phyloP scores from a whole-genome alignment of 768 basidiomycete genomes.

The Lactarius hatsudake region DNA sequence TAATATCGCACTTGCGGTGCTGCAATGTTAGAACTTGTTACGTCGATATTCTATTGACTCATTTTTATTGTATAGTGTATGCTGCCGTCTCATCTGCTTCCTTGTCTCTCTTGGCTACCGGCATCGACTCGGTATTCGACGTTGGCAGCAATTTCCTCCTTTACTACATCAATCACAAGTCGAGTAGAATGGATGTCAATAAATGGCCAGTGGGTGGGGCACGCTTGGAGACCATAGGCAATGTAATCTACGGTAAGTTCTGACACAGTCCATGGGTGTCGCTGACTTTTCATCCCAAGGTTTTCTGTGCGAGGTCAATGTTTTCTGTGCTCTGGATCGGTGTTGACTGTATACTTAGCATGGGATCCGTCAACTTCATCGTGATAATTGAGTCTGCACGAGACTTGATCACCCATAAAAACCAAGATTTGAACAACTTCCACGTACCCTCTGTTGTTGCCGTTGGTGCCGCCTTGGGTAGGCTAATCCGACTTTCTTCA shows the following conservation, averaged over 20 bases:
- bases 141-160: constrained; percentile 81
- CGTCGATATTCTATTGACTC: not conserved
- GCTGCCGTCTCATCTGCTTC: constrained; percentile 84
- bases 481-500: constrained; percentile 25
- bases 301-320: constrained; percentile 39
- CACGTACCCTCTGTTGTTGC: constrained; percentile 82
- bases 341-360: constrained; percentile 44
- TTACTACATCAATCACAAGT: constrained; percentile 74
- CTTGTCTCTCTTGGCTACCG: constrained; percentile 84
- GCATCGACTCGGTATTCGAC: constrained; percentile 85
- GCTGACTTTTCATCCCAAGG: constrained; percentile 37
- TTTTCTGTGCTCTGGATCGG: not conserved
- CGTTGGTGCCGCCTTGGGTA: constrained; percentile 80
- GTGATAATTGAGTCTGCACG: constrained; percentile 86
- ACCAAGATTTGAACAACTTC: constrained; percentile 56
- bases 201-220: constrained; percentile 93
- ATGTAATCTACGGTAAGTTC: constrained; percentile 71
- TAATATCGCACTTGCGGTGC: constrained; percentile 67
- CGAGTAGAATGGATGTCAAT: constrained; percentile 65
- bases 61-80: constrained; percentile 58
- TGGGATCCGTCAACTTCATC: constrained; percentile 89
- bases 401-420: constrained; percentile 58
- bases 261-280: constrained; percentile 14
- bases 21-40: constrained; percentile 56
- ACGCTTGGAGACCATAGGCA: constrained; percentile 87